Base-by-base conservation (phyloP, 1,139 yeast species). In the Kodamaea sp. region DNA sequence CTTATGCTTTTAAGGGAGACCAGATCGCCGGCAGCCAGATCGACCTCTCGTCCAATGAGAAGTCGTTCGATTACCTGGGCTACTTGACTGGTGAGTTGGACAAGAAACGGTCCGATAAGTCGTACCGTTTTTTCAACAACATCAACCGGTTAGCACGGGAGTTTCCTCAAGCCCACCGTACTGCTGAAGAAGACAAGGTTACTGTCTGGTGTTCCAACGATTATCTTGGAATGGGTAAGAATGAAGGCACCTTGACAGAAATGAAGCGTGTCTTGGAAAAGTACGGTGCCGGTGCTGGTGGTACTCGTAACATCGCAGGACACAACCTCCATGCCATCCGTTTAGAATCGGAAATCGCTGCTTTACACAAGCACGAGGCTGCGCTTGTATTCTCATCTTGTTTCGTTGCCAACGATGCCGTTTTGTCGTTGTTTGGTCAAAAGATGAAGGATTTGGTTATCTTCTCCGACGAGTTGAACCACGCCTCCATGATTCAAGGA, bases 201-300 rank as follows among this genome's bases (percentile, higher is more conserved):
- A 87, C 96, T 38, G 98, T 92, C 38, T 92, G 98, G 98, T 92
- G 98, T 57, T 89, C 97, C 28, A 92, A 92, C 61, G 99, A 92
- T 63, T 92, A 92, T 63, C 73, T 92, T 44, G 97, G 97, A 13
- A 86, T 94, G 94, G 94, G 97, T 33, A 80, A 78, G 55, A 84
- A 92, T 59, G 75, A 75, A 43, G 68, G 70, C 40, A 92, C 92
- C 29, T 66, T 87, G 43, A 66, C 75, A 15, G 82, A 81, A 39
- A 92, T 92, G 95, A 84, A 83, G 51, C 58, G 70, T 32, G 83
- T 95, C 15, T 74, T 92, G 61, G 87, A 84, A 53, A 82, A 79
- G 68, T 92, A 92, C 59, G 99, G 99, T 50, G 84, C 96, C 10
- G 99, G 99, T 51, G 96, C 98, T 11, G 99, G 99, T 53, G 99